Percentiles rank a stretch among this genome's conserved stretches.
Conservation (phyloP, 2,329 filamentous ascomycete genomes). For the Fusarium subglutinans region DNA sequence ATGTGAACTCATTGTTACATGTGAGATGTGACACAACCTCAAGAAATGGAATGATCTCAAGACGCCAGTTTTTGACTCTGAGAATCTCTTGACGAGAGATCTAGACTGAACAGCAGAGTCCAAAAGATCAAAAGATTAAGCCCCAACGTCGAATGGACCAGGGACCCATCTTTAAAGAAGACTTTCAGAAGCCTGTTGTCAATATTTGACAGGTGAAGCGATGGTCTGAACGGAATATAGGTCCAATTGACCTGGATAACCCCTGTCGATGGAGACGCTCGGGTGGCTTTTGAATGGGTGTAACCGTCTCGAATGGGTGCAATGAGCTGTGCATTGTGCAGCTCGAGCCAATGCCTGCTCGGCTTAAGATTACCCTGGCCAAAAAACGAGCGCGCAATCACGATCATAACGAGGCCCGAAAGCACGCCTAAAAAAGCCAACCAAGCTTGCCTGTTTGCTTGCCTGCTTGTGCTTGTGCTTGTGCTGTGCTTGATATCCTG, state of each 20-base stretch:
- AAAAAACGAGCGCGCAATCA: slow-evolving; percentile 24
- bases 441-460: not conserved
- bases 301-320: slow-evolving; percentile 19
- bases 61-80: not conserved
- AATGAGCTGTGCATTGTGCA: slow-evolving; percentile 32
- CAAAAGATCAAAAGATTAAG: not conserved
- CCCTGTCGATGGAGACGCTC: slow-evolving; percentile 29
- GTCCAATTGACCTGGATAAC: slow-evolving; percentile 23
- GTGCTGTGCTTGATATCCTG: slow-evolving; percentile 7
- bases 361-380: slow-evolving; percentile 32
- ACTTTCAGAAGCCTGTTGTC: slow-evolving; percentile 1
- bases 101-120: slow-evolving; percentile 1
- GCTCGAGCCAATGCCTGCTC: slow-evolving; percentile 24
- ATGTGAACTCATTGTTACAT: not conserved
- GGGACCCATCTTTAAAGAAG: slow-evolving; percentile 12
- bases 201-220: slow-evolving; percentile 16
- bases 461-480: not conserved
- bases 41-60: slow-evolving; percentile 15
- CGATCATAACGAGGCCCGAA: slow-evolving; percentile 19
- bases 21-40: slow-evolving; percentile 24
- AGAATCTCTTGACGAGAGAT: not conserved
- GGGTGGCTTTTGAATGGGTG: slow-evolving; percentile 28
- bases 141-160: slow-evolving; percentile 1
- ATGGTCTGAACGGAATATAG: slow-evolving; percentile 11
- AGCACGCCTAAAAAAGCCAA: slow-evolving; percentile 12